phyloP scores from a whole-genome alignment of 441 rosid species.

The Pelargonium exstipulatum region DNA sequence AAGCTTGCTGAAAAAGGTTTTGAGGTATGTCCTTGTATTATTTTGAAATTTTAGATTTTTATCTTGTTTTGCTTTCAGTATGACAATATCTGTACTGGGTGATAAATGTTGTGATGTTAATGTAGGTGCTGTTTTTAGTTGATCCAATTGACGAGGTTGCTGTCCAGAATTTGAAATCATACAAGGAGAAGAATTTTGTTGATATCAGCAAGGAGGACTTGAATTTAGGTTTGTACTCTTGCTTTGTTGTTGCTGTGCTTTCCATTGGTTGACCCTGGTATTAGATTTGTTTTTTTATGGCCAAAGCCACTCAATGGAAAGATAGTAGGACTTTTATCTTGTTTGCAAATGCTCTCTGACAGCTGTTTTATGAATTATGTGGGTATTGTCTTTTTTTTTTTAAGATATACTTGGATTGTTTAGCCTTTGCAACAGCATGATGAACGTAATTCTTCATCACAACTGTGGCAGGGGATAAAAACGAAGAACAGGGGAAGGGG shows the following conservation, averaged over 20 bases:
- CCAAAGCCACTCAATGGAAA: too few species aligned
- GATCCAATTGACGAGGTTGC: slow-evolving; percentile 99
- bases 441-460: neutral
- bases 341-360: too few species aligned
- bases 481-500: slow-evolving; percentile 85
- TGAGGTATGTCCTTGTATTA: slow-evolving; percentile 37
- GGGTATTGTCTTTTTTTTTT: too few species aligned
- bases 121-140: slow-evolving; percentile 73
- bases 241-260: neutral
- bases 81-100: slow-evolving; percentile 5
- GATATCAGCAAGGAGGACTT: slow-evolving; percentile 97
- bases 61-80: neutral
- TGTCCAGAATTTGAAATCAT: slow-evolving; percentile 86
- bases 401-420: too few species aligned
- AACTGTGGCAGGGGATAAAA: slow-evolving; percentile 63
- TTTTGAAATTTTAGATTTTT: neutral
- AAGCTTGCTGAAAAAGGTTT: slow-evolving; percentile 74
- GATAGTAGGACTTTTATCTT: too few species aligned
- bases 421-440: too few species aligned
- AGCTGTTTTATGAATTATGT: too few species aligned
- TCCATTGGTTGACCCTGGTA: neutral
- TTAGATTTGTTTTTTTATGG: neutral
- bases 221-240: slow-evolving; percentile 59
- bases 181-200: slow-evolving; percentile 93
- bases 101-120: slow-evolving; percentile 18